Evolutionary conservation across 1,284 basidiomycete genomes (phyloP).

Genomic region (Albatrellus sp.): DNA sequence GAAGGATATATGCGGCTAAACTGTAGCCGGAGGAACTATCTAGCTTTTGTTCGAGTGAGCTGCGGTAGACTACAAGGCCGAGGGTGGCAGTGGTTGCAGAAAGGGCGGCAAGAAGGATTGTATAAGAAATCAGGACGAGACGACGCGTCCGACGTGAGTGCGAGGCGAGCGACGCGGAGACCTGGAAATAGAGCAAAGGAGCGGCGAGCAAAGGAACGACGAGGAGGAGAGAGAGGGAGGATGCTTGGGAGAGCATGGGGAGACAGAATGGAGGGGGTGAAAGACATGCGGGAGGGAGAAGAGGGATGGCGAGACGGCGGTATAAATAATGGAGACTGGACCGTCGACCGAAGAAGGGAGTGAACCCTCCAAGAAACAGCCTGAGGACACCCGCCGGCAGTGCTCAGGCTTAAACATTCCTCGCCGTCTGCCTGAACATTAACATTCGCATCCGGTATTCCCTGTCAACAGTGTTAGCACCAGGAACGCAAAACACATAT

Average conservation of each 20-base stretch:
- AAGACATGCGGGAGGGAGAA: background rate
- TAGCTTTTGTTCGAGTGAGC: background rate
- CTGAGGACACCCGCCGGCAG: background rate
- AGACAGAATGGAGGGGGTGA: background rate
- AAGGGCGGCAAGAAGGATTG: background rate
- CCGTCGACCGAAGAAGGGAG: background rate
- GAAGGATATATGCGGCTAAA: background rate
- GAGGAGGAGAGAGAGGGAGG: background rate
- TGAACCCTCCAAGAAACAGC: background rate
- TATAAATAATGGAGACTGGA: background rate
- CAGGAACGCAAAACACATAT: background rate
- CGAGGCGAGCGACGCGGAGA: slow-evolving; percentile 3
- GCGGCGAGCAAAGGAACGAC: slow-evolving; percentile 5
- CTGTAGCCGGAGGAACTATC: too few relatives aligned
- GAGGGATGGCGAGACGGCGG: background rate
- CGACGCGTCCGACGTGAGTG: slow-evolving; percentile 1
- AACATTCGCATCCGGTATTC: too few relatives aligned
- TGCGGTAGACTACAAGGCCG: background rate
- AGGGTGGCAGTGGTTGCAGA: background rate
- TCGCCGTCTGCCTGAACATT: too few relatives aligned
- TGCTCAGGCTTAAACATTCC: too few relatives aligned
- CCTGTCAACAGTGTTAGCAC: too few relatives aligned
- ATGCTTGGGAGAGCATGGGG: background rate
- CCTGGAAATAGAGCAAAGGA: slow-evolving; percentile 4
- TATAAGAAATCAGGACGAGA: slow-evolving; percentile 1